Percentiles rank a stretch among this genome's conserved stretches.
Evolutionary conservation across 1,139 yeast species (phyloP).

Genomic region (Blastobotrys arbuscula): DNA sequence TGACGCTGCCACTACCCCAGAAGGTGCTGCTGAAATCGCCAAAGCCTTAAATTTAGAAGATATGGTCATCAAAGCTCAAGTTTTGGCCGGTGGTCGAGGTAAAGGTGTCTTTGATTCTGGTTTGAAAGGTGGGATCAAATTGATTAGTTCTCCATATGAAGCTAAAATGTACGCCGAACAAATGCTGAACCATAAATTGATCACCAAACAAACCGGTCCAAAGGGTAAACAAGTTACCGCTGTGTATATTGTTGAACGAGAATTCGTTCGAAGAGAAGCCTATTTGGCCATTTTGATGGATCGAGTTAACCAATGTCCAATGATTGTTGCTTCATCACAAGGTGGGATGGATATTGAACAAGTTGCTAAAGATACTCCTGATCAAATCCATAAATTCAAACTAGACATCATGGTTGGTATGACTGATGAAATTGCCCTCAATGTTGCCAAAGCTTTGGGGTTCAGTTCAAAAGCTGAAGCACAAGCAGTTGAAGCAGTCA

Average conservation of each 20-base stretch:
- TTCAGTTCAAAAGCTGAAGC: conserved; percentile 73
- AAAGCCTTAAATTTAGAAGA: conserved; percentile 60
- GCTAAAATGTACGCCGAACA: conserved; percentile 81
- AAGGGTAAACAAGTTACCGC: conserved; percentile 97
- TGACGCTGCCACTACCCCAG: conserved; percentile 82
- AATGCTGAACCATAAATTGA: conserved; percentile 87
- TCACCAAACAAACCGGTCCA: conserved; percentile 97
- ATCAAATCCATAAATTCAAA: conserved; percentile 85
- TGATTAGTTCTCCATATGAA: conserved; percentile 80
- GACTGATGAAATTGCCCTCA: conserved; percentile 66
- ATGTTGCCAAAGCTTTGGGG: conserved; percentile 76
- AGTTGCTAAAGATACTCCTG: conserved; percentile 89
- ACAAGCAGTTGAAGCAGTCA: conserved; percentile 82
- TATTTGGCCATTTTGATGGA: conserved; percentile 93
- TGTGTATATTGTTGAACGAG: conserved; percentile 92
- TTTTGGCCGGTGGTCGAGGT: conserved; percentile 99
- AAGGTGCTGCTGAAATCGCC: conserved; percentile 82
- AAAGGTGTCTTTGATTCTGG: conserved; percentile 97
- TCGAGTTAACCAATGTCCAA: conserved; percentile 82
- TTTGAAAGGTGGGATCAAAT: conserved; percentile 92
- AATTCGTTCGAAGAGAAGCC: conserved; percentile 90
- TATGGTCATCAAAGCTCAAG: conserved; percentile 96
- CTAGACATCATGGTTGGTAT: conserved; percentile 76
- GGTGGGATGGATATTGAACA: conserved; percentile 99
- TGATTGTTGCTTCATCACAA: conserved; percentile 93